Conservation (phyloP, 1,139 yeast species). For the Nematodospora anomalae region DNA sequence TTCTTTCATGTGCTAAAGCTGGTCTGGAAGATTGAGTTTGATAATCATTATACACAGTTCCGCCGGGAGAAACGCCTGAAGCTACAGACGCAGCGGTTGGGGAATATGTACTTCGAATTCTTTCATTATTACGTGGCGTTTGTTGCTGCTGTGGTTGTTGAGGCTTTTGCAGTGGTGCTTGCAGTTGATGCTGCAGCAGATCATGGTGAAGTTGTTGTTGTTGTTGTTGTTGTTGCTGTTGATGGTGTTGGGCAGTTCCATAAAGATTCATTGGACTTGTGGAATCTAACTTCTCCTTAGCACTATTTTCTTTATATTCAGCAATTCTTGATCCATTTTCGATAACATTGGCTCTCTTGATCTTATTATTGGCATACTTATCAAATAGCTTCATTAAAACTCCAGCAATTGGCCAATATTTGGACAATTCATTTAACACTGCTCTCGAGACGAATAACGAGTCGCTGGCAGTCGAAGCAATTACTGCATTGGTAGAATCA, state of each 20-base stretch:
- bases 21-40: constrained; percentile 11
- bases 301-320: constrained; percentile 34
- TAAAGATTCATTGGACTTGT: constrained; percentile 5
- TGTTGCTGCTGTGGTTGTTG: constrained; percentile 9
- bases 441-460: constrained; percentile 54
- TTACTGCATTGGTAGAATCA: constrained; percentile 56
- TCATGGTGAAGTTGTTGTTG: constrained; percentile 4
- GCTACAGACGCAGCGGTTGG: constrained; percentile 18
- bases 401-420: constrained; percentile 46
- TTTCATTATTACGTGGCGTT: constrained; percentile 6
- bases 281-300: constrained; percentile 5
- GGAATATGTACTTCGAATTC: constrained; percentile 9
- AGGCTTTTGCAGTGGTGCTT: constrained; percentile 9
- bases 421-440: constrained; percentile 54
- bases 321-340: constrained; percentile 41
- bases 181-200: constrained; percentile 11
- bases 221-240: constrained; percentile 7
- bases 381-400: constrained; percentile 44
- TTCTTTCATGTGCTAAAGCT: constrained; percentile 1
- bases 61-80: constrained; percentile 37
- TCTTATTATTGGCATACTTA: constrained; percentile 47
- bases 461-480: constrained; percentile 60
- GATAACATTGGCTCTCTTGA: constrained; percentile 45
- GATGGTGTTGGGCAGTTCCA: constrained; percentile 3
- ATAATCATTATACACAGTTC: constrained; percentile 20